Evolutionary conservation across 2,329 filamentous ascomycete species (phyloP), one percentile per base, ranked within the genome.

Genomic region (Coniella vitis): DNA sequence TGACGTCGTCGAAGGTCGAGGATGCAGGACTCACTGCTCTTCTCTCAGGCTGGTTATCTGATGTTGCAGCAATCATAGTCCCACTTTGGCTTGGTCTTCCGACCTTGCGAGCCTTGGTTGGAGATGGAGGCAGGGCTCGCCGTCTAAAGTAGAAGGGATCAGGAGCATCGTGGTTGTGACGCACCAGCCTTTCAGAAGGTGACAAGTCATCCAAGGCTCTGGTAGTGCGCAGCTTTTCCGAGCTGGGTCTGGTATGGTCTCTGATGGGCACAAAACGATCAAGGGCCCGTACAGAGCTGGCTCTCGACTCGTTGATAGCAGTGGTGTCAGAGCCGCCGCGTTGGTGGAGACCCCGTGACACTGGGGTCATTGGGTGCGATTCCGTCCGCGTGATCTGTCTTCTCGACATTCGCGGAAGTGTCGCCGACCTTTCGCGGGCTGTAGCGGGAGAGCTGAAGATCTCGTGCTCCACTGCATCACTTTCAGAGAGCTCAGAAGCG

Each of bases 211-310:
- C 59, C 2, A 66, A 55, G 10, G 63, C 58, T 58, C 73, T 76
- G 21, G 65, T 70, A 10, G 70, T 70, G 41, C 66, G 69, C 52
- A 73, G 76, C 43, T 68, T 71, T 45, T 79, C 71, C 2, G 63
- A 60, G 2, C 61, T 47, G 8, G 69, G 60, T 16, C 64, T 61
- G 0, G 54, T 51, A 13, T 57, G 53, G 32, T 70, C 63, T 51
- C 74, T 65, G 8, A 61, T 60, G 12, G 76, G 72, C 4, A 81
- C 65, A 54, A 78, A 81, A 40, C 77, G 72, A 55, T 81, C 75
- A 3, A 69, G 63, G 4, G 52, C 51, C 8, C 57, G 60, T 10
- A 63, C 31, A 7, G 58, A 58, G 12, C 39, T 41, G 36, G 25
- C 39, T 25, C 44, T 50, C 1, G 35, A 29, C 10, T 22, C 35